Percentiles rank a stretch among this genome's conserved stretches.
phyloP scores from a whole-genome alignment of 352 stramenopile genomes.

The Saprolegnia parasitica region DNA sequence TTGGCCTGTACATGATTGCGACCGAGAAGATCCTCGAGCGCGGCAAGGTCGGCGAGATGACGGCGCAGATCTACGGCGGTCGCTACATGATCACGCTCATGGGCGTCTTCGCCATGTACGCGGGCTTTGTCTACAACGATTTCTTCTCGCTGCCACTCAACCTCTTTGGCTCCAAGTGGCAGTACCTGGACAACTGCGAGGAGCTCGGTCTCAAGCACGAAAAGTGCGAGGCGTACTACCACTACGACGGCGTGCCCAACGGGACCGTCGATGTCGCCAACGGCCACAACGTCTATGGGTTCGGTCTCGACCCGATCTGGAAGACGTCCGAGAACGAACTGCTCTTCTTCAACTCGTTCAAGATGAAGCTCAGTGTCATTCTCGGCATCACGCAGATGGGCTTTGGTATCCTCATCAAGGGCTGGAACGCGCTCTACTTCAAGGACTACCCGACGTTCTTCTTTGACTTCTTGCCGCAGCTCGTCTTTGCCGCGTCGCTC shows the following conservation, averaged over 20 bases:
- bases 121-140: conserved; percentile 99
- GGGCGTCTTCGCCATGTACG: conserved; percentile 98
- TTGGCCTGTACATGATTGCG: conserved; percentile 91
- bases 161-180: conserved; percentile 94
- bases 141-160: conserved; percentile 98
- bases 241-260: conserved; percentile 75
- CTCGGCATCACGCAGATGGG: conserved; percentile 99
- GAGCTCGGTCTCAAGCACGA: conserved; percentile 46
- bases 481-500: conserved; percentile 94
- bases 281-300: conserved; percentile 91
- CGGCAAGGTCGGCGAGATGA: conserved; percentile 89
- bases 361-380: conserved; percentile 99
- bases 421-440: conserved; percentile 96
- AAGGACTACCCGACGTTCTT: conserved; percentile 92
- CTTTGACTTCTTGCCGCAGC: conserved; percentile 97
- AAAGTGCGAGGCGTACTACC: conserved; percentile 68
- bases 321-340: conserved; percentile 97
- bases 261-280: conserved; percentile 61
- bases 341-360: conserved; percentile 99
- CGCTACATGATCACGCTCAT: conserved; percentile 99
- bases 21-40: conserved; percentile 88
- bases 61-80: conserved; percentile 85
- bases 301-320: conserved; percentile 98
- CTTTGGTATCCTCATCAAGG: conserved; percentile 95
- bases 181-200: conserved; percentile 69